Evolutionary conservation across 441 rosid genomes (phyloP), one percentile per base, ranked within the genome.

Genomic region (Gossypium gossypioides): DNA sequence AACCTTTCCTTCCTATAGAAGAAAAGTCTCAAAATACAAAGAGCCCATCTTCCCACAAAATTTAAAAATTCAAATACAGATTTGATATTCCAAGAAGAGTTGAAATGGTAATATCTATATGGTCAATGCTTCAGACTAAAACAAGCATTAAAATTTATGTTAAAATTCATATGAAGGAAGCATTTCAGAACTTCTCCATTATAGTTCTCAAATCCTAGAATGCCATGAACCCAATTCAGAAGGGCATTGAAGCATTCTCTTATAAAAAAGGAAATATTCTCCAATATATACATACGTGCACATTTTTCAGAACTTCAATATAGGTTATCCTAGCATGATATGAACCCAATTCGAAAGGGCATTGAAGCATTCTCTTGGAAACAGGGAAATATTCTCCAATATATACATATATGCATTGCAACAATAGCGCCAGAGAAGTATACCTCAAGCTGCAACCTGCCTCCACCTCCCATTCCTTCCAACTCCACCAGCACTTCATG

Each of bases 401-500:
- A 21, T 21, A 21, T 9, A 55, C 15, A 21, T 21, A 52, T 25
- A 55, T 6, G 34, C 4, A 9, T 44, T 15, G 22, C 15, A 6
- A 48, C 69, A 61, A 60, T 42, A 61, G 71, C 18, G 73, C 74
- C 34, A n/a, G 19, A 64, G 67, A 67, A 68, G 71, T 84, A 78
- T 83, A 92, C 99, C 97, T 94, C 99, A 63, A 92, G 75, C 79
- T 81, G 86, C 81, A 92, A 76, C 83, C 86, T 89, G 71, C 98
- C 97, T 71, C 98, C 97, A 58, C 98, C 91, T 60, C 97, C 99
- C 88, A 90, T 94, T 61, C 99, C 97, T 80, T 92, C 97, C 86
- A 94, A 84, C 79, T 94, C 92, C 76, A 89, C 85, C 76, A 85
- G 78, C 77, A 89, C 73, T 77, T 90, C 87, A 68, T 92, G 93